Conservation (phyloP, 495 filamentous ascomycete genomes). For the Aspergillus coremiiformis region DNA sequence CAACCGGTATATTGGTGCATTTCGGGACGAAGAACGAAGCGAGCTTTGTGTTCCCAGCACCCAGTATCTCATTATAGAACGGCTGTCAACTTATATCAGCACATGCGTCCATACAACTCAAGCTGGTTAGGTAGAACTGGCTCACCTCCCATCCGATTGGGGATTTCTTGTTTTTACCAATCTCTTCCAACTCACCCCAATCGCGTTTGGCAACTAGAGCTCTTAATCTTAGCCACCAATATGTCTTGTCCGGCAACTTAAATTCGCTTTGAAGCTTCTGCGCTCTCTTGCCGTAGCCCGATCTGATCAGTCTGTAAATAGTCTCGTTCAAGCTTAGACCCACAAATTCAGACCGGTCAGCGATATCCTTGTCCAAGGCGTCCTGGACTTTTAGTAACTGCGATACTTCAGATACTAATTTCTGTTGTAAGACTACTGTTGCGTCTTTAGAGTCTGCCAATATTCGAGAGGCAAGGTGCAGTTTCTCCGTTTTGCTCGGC, state of each 20-base stretch:
- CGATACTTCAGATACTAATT: conserved; percentile 66
- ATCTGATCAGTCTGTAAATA: conserved; percentile 68
- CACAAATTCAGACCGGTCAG: conserved; percentile 55
- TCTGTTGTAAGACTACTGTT: conserved; percentile 56
- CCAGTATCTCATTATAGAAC: conserved; percentile 83
- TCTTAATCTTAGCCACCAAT: conserved; percentile 84
- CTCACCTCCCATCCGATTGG: conserved; percentile 96
- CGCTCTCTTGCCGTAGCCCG: conserved; percentile 70
- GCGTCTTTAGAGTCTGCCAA: conserved; percentile 78
- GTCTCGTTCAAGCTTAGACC: conserved; percentile 88
- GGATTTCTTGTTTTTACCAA: conserved; percentile 59
- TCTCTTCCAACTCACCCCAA: conserved; percentile 87
- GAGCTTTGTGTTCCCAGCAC: conserved; percentile 82
- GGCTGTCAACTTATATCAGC: conserved; percentile 47
- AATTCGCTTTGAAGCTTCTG: conserved; percentile 86
- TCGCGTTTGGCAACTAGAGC: conserved; percentile 82
- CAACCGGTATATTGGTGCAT: conserved; percentile 55
- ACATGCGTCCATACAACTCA: conserved; percentile 9
- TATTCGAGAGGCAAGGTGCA: conserved; percentile 74
- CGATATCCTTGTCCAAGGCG: conserved; percentile 70
- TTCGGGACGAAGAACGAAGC: conserved; percentile 83
- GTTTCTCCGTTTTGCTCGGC: conserved; percentile 65
- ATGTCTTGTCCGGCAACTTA: conserved; percentile 81
- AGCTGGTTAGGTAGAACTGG: conserved; percentile 4
- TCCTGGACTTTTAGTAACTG: conserved; percentile 80